These are phyloP conservation scores for Obba rivulosa DNA, from an alignment of 768 basidiomycete species.

Conservation along the genomic window DNA sequence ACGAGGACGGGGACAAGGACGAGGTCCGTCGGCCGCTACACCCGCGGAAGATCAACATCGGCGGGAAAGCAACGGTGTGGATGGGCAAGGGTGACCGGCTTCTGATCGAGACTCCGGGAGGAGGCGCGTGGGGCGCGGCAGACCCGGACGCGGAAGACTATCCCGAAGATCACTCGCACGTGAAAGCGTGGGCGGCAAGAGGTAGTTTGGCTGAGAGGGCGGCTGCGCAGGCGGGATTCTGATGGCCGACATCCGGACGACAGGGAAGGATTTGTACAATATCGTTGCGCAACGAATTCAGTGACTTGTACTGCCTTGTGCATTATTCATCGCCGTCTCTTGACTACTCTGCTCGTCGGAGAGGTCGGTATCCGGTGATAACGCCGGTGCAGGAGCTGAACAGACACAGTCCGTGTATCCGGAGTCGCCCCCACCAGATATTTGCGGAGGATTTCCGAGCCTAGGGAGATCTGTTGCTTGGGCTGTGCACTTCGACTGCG, in stretches of 20 bases:
- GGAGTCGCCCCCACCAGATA: no score
- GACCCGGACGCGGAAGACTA: slow-evolving; percentile 19
- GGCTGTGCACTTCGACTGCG: no score
- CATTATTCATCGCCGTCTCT: background rate
- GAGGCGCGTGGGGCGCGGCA: slow-evolving; percentile 73
- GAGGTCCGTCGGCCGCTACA: slow-evolving; percentile 15
- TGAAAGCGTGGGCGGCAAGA: slow-evolving; percentile 59
- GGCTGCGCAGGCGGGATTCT: slow-evolving; percentile 60
- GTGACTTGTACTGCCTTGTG: background rate
- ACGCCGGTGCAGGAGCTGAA: no score
- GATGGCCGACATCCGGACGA: slow-evolving; percentile 1
- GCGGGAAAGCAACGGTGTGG: slow-evolving; percentile 80
- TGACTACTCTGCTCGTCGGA: background rate
- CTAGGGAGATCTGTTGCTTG: no score
- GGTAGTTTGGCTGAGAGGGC: slow-evolving; percentile 46
- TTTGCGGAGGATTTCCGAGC: no score
- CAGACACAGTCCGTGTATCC: no score
- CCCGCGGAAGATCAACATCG: slow-evolving; percentile 73
- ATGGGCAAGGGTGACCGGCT: slow-evolving; percentile 87
- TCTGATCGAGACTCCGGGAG: slow-evolving; percentile 84
- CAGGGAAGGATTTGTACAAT: background rate
- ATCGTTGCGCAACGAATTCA: background rate
- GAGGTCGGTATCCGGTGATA: background rate
- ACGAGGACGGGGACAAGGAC: slow-evolving; percentile 21
- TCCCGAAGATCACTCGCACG: slow-evolving; percentile 27